A percentile compares a stretch with the other conserved stretches of the same genome.
Conservation (phyloP, 495 filamentous ascomycete species). For the Penicillium lividum region DNA sequence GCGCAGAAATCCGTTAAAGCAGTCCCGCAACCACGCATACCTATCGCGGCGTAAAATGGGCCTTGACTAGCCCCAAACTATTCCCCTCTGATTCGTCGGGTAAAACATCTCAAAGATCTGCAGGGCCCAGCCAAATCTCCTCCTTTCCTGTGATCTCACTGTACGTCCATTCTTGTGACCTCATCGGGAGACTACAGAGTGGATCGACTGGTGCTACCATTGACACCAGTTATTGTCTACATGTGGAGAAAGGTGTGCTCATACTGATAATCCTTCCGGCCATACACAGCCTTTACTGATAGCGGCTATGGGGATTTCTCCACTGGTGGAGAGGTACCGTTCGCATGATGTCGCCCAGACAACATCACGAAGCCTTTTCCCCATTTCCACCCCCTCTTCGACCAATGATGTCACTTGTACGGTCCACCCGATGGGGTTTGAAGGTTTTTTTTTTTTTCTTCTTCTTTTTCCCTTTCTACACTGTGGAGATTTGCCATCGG, state of each 20-base stretch:
- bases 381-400: conserved; percentile 11
- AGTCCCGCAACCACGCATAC: conserved; percentile 10
- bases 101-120: conserved; percentile 29
- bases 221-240: conserved; percentile 23
- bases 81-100: conserved; percentile 20
- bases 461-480: not conserved
- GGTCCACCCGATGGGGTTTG: conserved; percentile 12
- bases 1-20: not conserved
- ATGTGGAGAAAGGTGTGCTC: conserved; percentile 30
- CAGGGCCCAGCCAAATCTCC: conserved; percentile 14
- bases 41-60: conserved; percentile 11
- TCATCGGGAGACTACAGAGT: conserved; percentile 30
- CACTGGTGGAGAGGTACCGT: conserved; percentile 12
- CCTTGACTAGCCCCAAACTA: conserved; percentile 9
- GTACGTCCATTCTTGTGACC: conserved; percentile 27
- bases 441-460: conserved; percentile 6
- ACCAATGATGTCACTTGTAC: conserved; percentile 33
- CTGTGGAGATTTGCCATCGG: conserved; percentile 1
- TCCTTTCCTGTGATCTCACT: conserved; percentile 20
- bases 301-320: not conserved
- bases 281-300: conserved; percentile 3
- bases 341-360: conserved; percentile 26
- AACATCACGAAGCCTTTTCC: not conserved
- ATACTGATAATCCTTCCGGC: conserved; percentile 19
- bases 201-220: conserved; percentile 21